Conservation (phyloP, 2,329 filamentous ascomycete genomes). For the Venturia effusa region DNA sequence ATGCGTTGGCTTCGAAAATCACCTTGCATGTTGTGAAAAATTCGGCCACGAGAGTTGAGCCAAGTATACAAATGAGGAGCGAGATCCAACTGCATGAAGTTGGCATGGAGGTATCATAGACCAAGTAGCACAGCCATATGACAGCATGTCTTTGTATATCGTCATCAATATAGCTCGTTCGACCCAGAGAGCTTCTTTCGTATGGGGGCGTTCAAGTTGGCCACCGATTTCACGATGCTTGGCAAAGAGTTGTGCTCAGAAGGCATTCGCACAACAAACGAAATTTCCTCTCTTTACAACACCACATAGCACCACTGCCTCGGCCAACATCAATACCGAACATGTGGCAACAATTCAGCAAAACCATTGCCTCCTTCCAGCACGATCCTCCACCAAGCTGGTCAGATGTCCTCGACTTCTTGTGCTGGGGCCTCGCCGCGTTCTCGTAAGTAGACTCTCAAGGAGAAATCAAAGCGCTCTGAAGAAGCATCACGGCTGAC, state of each 20-base stretch:
- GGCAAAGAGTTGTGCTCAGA: not conserved
- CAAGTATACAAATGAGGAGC: not conserved
- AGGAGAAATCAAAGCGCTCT: too few species aligned
- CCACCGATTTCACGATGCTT: not conserved
- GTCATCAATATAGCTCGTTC: not conserved
- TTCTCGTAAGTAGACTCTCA: not conserved
- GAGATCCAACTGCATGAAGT: not conserved
- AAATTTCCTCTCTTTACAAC: not conserved
- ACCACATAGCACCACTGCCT: not conserved
- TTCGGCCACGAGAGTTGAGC: not conserved
- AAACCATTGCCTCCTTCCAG: not conserved
- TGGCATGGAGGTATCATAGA: not conserved
- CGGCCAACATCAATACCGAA: not conserved
- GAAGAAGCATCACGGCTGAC: not conserved
- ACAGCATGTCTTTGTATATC: not conserved
- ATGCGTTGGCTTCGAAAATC: too few species aligned
- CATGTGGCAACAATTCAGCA: not conserved
- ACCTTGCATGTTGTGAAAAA: too few species aligned
- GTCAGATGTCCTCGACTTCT: not conserved
- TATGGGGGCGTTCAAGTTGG: not conserved
- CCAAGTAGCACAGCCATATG: not conserved
- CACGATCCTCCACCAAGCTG: not conserved
- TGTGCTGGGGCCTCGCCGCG: not conserved
- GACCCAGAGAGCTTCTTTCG: not conserved
- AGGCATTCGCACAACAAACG: not conserved